These are phyloP conservation scores for Bothriochloa decipiens DNA, from an alignment of 176 grass and related monocot species.

Conservation along the genomic window DNA sequence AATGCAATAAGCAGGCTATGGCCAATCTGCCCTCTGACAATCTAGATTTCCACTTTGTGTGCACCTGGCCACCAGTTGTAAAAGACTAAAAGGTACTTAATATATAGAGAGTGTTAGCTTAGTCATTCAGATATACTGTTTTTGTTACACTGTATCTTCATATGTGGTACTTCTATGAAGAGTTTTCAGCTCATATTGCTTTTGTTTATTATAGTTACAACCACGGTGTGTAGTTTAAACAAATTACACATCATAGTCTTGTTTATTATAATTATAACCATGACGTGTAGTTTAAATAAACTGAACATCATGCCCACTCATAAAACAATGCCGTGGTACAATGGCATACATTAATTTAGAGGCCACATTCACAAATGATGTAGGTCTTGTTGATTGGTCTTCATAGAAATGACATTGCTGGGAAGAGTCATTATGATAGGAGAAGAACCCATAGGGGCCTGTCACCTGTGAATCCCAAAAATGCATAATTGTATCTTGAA, in stretches of 20 bases:
- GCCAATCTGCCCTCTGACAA: too few species aligned
- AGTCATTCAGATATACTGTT: not conserved
- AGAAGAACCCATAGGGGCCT: not conserved
- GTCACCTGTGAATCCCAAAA: not conserved
- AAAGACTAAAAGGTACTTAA: not conserved
- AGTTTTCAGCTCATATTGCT: constrained; percentile 10
- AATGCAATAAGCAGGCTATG: too few species aligned
- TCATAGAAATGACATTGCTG: not conserved
- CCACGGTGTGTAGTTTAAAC: not conserved
- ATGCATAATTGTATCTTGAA: not conserved
- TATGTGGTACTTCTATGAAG: constrained; percentile 4
- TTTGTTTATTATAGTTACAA: constrained; percentile 12
- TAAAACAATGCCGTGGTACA: constrained; percentile 10
- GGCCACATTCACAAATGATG: not conserved
- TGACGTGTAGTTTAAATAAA: constrained; percentile 27
- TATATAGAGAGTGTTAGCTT: constrained; percentile 3
- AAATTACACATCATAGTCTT: constrained; percentile 14
- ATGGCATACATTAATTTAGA: not conserved
- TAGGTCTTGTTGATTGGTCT: not conserved
- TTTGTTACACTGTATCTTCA: not conserved
- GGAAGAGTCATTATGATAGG: constrained; percentile 6
- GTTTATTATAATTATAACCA: not conserved
- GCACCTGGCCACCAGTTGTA: too few species aligned
- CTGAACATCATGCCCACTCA: constrained; percentile 1
- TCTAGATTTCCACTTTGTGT: too few species aligned